A percentile compares a stretch with the other conserved stretches of the same genome.
These are phyloP conservation scores for Arthroderma sp. DNA, from an alignment of 2,329 filamentous ascomycete species.

Conservation along the genomic window DNA sequence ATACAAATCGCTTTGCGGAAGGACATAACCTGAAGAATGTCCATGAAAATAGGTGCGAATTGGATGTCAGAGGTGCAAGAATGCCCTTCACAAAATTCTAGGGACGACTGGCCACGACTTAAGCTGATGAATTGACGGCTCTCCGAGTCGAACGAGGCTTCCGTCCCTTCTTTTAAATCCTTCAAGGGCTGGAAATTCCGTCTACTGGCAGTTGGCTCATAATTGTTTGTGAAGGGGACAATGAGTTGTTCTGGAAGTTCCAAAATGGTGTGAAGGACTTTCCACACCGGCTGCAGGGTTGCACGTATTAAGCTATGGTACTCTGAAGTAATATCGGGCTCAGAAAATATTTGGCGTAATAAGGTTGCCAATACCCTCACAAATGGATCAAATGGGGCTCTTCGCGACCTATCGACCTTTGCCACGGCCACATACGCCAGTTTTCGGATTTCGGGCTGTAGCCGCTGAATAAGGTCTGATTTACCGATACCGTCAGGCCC, in stretches of 20 bases:
- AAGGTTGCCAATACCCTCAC: constrained; percentile 47
- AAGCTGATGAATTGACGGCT: constrained; percentile 21
- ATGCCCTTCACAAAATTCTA: constrained; percentile 18
- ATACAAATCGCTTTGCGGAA: constrained; percentile 78
- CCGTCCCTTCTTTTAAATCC: constrained; percentile 19
- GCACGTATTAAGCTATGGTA: constrained; percentile 47
- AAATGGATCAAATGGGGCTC: constrained; percentile 49
- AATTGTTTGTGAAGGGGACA: constrained; percentile 26
- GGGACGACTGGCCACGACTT: constrained; percentile 23
- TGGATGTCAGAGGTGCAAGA: constrained; percentile 43
- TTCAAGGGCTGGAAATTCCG: constrained; percentile 14
- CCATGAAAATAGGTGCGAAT: constrained; percentile 76
- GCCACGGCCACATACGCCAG: constrained; percentile 48
- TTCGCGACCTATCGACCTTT: constrained; percentile 47
- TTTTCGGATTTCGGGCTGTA: constrained; percentile 44
- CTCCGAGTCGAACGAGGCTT: constrained; percentile 20
- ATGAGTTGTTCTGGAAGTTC: constrained; percentile 54
- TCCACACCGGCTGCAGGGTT: constrained; percentile 46
- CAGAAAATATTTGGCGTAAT: constrained; percentile 52
- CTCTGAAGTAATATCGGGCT: constrained; percentile 47
- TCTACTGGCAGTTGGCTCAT: constrained; percentile 18
- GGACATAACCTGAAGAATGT: constrained; percentile 70
- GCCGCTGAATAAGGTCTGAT: constrained; percentile 45
- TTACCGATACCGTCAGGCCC: constrained; percentile 48
- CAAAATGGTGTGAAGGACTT: constrained; percentile 42